These are phyloP conservation scores for Fraxinus cuspidata DNA, from an alignment of 257 asterid genomes.

Conservation along the genomic window DNA sequence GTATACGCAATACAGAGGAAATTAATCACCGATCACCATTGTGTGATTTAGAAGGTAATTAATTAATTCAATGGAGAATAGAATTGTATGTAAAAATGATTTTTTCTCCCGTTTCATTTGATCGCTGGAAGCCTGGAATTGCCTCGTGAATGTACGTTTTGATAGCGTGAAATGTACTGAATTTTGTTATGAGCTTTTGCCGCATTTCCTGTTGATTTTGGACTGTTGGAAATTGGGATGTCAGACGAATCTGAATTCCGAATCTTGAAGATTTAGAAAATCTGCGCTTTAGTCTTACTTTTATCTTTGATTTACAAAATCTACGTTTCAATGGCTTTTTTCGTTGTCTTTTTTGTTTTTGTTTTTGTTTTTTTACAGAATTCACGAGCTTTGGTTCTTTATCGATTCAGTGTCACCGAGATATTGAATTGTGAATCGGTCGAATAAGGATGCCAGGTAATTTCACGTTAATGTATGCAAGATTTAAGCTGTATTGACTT, in stretches of 20 bases:
- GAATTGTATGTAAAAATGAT: slow-evolving; percentile 18
- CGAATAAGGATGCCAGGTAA: slow-evolving; percentile 68
- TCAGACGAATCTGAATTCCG: slow-evolving; percentile 28
- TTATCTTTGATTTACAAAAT: slow-evolving; percentile 26
- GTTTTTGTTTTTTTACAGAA: neutral
- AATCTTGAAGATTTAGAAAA: slow-evolving; percentile 36
- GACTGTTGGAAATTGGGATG: slow-evolving; percentile 26
- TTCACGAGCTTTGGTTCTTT: slow-evolving; percentile 24
- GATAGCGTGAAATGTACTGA: slow-evolving; percentile 29
- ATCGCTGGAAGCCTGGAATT: slow-evolving; percentile 19
- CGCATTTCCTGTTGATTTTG: slow-evolving; percentile 24
- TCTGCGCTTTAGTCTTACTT: slow-evolving; percentile 21
- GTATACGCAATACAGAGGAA: neutral
- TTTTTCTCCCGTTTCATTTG: neutral
- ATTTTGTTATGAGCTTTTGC: slow-evolving; percentile 25
- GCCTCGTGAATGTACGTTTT: slow-evolving; percentile 28
- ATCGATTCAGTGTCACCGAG: slow-evolving; percentile 45
- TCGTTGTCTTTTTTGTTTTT: neutral
- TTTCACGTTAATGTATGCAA: slow-evolving; percentile 12
- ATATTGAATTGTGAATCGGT: slow-evolving; percentile 32
- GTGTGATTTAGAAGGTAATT: slow-evolving; percentile 35
- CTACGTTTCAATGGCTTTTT: slow-evolving; percentile 15
- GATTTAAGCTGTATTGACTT: slow-evolving; percentile 7
- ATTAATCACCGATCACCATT: slow-evolving; percentile 33
- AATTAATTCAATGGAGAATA: slow-evolving; percentile 10